These are phyloP conservation scores for Floccularia luteovirens DNA, from an alignment of 768 basidiomycete species.

Conservation along the genomic window DNA sequence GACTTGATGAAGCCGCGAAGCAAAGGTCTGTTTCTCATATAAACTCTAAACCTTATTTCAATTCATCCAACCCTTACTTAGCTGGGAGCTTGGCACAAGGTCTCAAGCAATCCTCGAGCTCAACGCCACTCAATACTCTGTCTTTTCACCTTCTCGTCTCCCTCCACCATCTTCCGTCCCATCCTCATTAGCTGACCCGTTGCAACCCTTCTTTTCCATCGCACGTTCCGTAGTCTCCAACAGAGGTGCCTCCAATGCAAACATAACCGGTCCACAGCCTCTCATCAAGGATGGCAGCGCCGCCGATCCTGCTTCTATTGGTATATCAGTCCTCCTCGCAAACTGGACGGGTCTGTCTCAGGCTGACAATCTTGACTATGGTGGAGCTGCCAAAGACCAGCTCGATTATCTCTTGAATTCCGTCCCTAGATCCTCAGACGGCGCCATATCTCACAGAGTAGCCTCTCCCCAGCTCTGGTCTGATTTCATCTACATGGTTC, in stretches of 20 bases:
- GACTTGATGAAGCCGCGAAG: slow-evolving; percentile 27
- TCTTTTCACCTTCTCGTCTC: slow-evolving; percentile 24
- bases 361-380: slow-evolving; percentile 39
- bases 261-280: slow-evolving; percentile 44
- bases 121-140: slow-evolving; percentile 36
- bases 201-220: slow-evolving; percentile 53
- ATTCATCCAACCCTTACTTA: slow-evolving; percentile 9
- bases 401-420: slow-evolving; percentile 49
- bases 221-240: slow-evolving; percentile 39
- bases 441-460: slow-evolving; percentile 75
- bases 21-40: slow-evolving; percentile 21
- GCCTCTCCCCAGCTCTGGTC: slow-evolving; percentile 70
- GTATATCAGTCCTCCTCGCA: slow-evolving; percentile 55
- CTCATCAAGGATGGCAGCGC: slow-evolving; percentile 51
- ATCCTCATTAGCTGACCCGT: slow-evolving; percentile 19
- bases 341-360: slow-evolving; percentile 41
- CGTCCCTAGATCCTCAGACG: slow-evolving; percentile 60
- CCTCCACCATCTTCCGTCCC: slow-evolving; percentile 30
- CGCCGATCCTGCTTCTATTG: slow-evolving; percentile 78
- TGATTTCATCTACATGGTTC: slow-evolving; percentile 81
- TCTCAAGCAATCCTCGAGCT: slow-evolving; percentile 41
- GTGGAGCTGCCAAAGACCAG: slow-evolving; percentile 57
- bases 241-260: slow-evolving; percentile 33
- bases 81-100: slow-evolving; percentile 52
- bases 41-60: background rate